These are phyloP conservation scores for Aspergillus floridensis DNA, from an alignment of 2,329 filamentous ascomycete species.

Conservation along the genomic window DNA sequence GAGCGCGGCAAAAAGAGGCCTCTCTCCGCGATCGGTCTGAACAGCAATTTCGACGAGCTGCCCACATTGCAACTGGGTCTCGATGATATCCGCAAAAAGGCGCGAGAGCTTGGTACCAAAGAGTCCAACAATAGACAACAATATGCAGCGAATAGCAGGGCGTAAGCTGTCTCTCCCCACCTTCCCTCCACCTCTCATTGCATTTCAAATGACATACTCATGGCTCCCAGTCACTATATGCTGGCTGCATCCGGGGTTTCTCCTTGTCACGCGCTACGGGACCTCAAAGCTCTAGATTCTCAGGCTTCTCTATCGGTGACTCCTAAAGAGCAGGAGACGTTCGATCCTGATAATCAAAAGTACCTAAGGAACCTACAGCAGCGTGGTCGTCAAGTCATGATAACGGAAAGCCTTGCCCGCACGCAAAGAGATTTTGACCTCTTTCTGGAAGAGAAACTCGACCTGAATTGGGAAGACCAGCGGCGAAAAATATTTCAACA, in stretches of 20 bases:
- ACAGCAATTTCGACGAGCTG: conserved; percentile 66
- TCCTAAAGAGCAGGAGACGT: conserved; percentile 37
- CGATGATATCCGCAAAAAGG: conserved; percentile 76
- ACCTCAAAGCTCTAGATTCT: conserved; percentile 78
- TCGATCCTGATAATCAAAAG: conserved; percentile 60
- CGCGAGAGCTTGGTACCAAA: conserved; percentile 71
- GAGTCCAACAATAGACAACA: conserved; percentile 48
- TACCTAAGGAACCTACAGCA: conserved; percentile 85
- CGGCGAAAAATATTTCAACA: conserved; percentile 92
- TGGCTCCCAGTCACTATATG: conserved; percentile 70
- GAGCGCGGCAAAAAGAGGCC: conserved; percentile 67
- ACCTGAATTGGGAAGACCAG: conserved; percentile 93
- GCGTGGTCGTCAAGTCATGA: conserved; percentile 87
- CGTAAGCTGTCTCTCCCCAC: conserved; percentile 41
- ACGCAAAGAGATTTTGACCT: conserved; percentile 88
- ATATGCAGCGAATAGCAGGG: conserved; percentile 49
- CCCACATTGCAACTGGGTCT: conserved; percentile 88
- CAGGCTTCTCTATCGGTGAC: conserved; percentile 52
- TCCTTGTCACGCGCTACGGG: conserved; percentile 77
- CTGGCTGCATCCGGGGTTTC: conserved; percentile 92
- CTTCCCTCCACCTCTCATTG: background rate
- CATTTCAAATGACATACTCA: conserved; percentile 2
- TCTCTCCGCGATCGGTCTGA: conserved; percentile 60
- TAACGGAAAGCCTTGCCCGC: conserved; percentile 83
- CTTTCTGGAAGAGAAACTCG: conserved; percentile 91